Conservation (phyloP, 139 green algal genomes). For the Coelastrella sp. region DNA sequence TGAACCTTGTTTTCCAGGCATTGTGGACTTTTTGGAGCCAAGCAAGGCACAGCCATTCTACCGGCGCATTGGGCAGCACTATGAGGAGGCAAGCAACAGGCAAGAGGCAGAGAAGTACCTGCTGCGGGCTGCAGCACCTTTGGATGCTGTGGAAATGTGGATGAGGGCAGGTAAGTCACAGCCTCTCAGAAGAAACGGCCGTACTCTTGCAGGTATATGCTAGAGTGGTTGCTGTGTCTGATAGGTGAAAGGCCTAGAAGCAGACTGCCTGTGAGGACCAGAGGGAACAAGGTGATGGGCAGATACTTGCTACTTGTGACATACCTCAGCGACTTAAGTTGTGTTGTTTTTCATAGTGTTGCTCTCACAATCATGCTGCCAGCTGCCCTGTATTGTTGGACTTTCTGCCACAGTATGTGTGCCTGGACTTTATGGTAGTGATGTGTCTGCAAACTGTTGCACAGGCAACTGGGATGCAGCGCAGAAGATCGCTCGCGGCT, state of each 20-base stretch:
- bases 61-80: constrained; percentile 72
- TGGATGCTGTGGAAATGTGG: constrained; percentile 87
- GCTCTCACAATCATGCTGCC: neutral
- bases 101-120: constrained; percentile 83
- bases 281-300: no score
- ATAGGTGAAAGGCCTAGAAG: no score
- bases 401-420: neutral
- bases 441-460: neutral
- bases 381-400: neutral
- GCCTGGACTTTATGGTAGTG: neutral
- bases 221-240: no score
- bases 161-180: constrained; percentile 38
- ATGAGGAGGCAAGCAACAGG: constrained; percentile 53
- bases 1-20: constrained; percentile 39
- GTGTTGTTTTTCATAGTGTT: no score
- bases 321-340: no score
- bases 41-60: constrained; percentile 70
- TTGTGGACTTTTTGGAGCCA: constrained; percentile 76
- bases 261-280: no score
- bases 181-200: no score
- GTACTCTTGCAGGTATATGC: no score
- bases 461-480: constrained; percentile 79
- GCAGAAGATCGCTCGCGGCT: constrained; percentile 80
- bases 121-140: constrained; percentile 70
- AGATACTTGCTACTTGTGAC: no score